Evolutionary conservation across 2,329 filamentous ascomycete species (phyloP), one percentile per base, ranked within the genome.

Genomic region (Venturiaceae sp.): DNA sequence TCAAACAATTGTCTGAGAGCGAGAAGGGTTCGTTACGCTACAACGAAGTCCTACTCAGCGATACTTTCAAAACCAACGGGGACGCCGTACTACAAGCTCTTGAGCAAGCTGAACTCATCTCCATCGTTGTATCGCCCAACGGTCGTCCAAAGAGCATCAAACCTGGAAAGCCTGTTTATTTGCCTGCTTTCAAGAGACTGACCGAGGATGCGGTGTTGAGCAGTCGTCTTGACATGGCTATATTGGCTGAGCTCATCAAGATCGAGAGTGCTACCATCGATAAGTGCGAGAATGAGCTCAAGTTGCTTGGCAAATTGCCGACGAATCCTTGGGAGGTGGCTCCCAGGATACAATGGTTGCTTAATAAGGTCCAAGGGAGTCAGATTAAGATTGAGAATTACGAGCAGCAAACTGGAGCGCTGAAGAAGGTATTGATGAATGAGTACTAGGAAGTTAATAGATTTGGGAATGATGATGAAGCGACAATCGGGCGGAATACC

Each of bases 151-250:
- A 85, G 59, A 78, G 78, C 33, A 88, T 97, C 69, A 85, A 81
- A 57, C 87, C 90, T 0, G 91, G 91, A 23, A 90, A 89, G 67
- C 92, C 92, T 0, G 87, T 97, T 28, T 95, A 92, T 71, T 83
- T 85, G 60, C 84, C 92, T 1, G 92, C 92, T 0, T 97, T 97
- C 74, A 79, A 80, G 60, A 77, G 82, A 37, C 75, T 96, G 37
- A 80, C 84, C 0, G 74, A 82, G 50, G 92, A 96, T 68, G 77
- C 79, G 6, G 89, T 90, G 0, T 77, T 96, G 44, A 79, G 80
- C 44, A 86, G 87, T 36, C 83, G 85, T 63, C 82, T 96, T 61
- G 76, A 79, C 60, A 75, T 95, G 11, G 81, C 83, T 1, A 77
- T 91, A 19, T 66, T 95, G 23, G 79, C 77, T 0, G 85, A 92